Percentiles rank a stretch among this genome's conserved stretches.
Conservation (phyloP, 306 rosid species). For the Inga oerstediana region DNA sequence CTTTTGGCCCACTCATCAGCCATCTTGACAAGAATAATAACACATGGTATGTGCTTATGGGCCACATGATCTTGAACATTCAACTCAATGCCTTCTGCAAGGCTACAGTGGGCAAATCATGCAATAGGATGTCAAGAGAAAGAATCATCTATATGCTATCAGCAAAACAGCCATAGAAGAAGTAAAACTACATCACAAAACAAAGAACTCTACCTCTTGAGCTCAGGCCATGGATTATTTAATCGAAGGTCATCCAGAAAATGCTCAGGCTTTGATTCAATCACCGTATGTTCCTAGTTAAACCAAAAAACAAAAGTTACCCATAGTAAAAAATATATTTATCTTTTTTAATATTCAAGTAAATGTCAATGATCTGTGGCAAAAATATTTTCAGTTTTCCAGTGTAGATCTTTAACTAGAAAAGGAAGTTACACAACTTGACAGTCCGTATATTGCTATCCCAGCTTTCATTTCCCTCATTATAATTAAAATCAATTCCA, state of each 20-base stretch:
- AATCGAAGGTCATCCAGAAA: constrained; percentile 95
- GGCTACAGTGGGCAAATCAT: constrained; percentile 44
- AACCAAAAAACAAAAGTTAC: constrained; percentile 34
- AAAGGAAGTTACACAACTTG: constrained; percentile 12
- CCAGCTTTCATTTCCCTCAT: constrained; percentile 20
- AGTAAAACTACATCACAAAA: constrained; percentile 17
- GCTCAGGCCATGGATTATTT: constrained; percentile 98
- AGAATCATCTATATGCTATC: constrained; percentile 16
- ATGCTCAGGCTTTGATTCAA: constrained; percentile 98
- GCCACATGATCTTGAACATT: constrained; percentile 74
- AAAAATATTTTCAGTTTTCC: constrained; percentile 17
- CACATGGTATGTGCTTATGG: constrained; percentile 89
- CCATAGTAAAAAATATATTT: constrained; percentile 30
- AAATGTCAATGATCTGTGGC: neutral
- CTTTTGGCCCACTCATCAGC: constrained; percentile 87
- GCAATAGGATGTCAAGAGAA: constrained; percentile 40
- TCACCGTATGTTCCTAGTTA: constrained; percentile 86
- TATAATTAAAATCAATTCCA: constrained; percentile 21
- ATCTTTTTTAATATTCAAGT: constrained; percentile 15
- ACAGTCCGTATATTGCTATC: constrained; percentile 28
- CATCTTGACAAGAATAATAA: constrained; percentile 88
- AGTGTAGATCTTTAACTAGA: constrained; percentile 8
- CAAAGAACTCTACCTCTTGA: constrained; percentile 58
- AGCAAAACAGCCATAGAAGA: constrained; percentile 18
- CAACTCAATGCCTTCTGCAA: constrained; percentile 77